Percentiles rank a stretch among this genome's conserved stretches.
Conservation (phyloP, 1,284 basidiomycete genomes). For the Ustilago sp. region DNA sequence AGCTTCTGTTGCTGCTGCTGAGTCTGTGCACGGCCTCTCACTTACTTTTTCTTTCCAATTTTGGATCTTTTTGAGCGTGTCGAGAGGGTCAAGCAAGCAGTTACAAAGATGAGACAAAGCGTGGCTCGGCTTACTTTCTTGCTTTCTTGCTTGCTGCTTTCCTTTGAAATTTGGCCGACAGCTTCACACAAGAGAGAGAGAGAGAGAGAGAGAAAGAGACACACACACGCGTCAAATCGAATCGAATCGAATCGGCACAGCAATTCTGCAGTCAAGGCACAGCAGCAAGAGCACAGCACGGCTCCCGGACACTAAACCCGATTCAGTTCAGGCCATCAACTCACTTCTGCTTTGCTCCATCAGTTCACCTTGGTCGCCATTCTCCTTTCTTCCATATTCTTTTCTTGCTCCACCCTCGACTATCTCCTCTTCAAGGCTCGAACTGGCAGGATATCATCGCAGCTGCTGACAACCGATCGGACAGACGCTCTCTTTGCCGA, state of each 20-base stretch:
- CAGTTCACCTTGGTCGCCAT: not conserved
- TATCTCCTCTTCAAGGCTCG: not conserved
- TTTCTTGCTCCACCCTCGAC: not conserved
- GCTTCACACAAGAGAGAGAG: not conserved
- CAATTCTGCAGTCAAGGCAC: conserved; percentile 1
- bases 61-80: conserved; percentile 1
- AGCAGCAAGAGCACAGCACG: conserved; percentile 4
- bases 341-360: not conserved
- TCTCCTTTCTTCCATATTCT: conserved; percentile 1
- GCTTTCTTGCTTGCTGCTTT: not conserved
- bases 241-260: conserved; percentile 1
- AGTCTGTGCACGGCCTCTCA: not conserved
- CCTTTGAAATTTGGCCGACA: conserved; percentile 4
- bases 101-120: not conserved
- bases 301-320: not conserved
- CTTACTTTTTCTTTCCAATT: not conserved
- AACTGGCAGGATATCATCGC: not conserved
- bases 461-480: not conserved
- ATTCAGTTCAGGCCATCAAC: not conserved
- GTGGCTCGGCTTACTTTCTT: not conserved
- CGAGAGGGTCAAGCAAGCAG: not conserved
- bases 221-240: not conserved
- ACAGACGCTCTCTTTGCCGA: not conserved
- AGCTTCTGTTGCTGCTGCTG: conserved; percentile 1
- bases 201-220: not conserved